These are phyloP conservation scores for Limnomonas spitsbergensis DNA, from an alignment of 139 green algal species.

Conservation along the genomic window DNA sequence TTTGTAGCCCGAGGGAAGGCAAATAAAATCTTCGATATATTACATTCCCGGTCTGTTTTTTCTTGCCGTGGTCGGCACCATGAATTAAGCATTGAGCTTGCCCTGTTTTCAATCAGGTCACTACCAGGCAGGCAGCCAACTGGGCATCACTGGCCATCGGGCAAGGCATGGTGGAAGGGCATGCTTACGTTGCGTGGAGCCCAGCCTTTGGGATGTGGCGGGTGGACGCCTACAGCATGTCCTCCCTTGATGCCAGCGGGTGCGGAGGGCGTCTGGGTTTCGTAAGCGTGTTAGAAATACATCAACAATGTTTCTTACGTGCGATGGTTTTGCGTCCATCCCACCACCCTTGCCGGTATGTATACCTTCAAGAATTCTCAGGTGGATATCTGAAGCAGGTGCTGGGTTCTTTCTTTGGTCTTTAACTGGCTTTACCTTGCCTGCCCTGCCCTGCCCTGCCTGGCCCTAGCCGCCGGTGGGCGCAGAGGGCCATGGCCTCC, in stretches of 20 bases:
- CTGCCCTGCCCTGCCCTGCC: too few species aligned
- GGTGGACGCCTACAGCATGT: neutral
- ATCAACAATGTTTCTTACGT: too few species aligned
- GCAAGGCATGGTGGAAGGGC: neutral
- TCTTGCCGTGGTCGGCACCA: too few species aligned
- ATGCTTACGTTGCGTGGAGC: neutral
- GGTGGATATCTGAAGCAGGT: neutral
- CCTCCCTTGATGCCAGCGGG: neutral
- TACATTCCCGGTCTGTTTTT: neutral
- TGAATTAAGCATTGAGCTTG: neutral
- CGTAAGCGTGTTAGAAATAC: slow-evolving; percentile 3
- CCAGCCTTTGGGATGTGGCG: neutral
- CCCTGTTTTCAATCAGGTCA: neutral
- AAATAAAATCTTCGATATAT: neutral
- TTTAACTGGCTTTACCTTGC: too few species aligned
- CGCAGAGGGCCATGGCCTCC: too few species aligned
- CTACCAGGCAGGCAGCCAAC: neutral
- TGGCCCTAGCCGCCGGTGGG: too few species aligned
- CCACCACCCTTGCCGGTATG: too few species aligned
- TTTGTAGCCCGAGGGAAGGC: neutral
- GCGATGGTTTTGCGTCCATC: too few species aligned
- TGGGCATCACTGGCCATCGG: slow-evolving; percentile 11
- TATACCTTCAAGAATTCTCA: too few species aligned
- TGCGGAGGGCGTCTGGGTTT: neutral
- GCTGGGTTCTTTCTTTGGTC: neutral